A percentile compares a stretch with the other conserved stretches of the same genome.
These are phyloP conservation scores for Tricladium varicosporioides DNA, from an alignment of 2,329 filamentous ascomycete genomes.

Conservation along the genomic window DNA sequence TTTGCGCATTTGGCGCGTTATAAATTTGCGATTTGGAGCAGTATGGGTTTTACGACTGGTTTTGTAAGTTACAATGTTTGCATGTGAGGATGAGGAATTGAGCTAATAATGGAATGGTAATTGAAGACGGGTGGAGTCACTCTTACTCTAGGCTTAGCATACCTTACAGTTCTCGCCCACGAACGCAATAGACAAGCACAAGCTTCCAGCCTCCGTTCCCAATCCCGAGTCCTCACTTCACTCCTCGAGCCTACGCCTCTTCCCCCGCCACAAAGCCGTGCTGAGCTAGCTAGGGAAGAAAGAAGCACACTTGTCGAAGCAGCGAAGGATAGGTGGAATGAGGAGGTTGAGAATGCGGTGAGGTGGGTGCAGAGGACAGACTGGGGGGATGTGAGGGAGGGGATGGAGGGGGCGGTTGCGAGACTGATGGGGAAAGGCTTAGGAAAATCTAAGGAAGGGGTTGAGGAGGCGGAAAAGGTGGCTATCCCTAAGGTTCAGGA, in stretches of 20 bases:
- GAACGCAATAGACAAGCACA: slow-evolving; percentile 63
- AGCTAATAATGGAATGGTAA: slow-evolving; percentile 11
- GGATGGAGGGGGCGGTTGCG: slow-evolving; percentile 48
- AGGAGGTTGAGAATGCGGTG: slow-evolving; percentile 66
- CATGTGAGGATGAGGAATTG: not conserved
- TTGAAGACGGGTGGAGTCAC: slow-evolving; percentile 76
- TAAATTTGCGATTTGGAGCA: slow-evolving; percentile 8
- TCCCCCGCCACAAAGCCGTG: slow-evolving; percentile 48
- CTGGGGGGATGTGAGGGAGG: slow-evolving; percentile 61
- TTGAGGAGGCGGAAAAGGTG: slow-evolving; percentile 30
- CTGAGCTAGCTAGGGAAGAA: slow-evolving; percentile 50
- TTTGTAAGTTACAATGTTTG: slow-evolving; percentile 55
- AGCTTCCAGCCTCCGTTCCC: slow-evolving; percentile 53
- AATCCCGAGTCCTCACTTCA: slow-evolving; percentile 52
- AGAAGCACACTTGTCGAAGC: slow-evolving; percentile 59
- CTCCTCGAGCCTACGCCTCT: slow-evolving; percentile 50
- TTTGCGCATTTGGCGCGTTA: slow-evolving; percentile 18
- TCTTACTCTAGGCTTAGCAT: slow-evolving; percentile 70
- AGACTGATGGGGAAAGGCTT: slow-evolving; percentile 37
- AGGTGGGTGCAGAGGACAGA: slow-evolving; percentile 64
- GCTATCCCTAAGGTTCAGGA: slow-evolving; percentile 37
- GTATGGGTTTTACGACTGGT: slow-evolving; percentile 72
- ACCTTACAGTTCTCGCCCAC: slow-evolving; percentile 69
- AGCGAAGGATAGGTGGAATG: slow-evolving; percentile 76
- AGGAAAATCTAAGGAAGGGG: slow-evolving; percentile 30